Percentiles rank a stretch among this genome's conserved stretches.
Evolutionary conservation across 176 grass and related monocot species (phyloP).

Genomic region (Oryza nivara): DNA sequence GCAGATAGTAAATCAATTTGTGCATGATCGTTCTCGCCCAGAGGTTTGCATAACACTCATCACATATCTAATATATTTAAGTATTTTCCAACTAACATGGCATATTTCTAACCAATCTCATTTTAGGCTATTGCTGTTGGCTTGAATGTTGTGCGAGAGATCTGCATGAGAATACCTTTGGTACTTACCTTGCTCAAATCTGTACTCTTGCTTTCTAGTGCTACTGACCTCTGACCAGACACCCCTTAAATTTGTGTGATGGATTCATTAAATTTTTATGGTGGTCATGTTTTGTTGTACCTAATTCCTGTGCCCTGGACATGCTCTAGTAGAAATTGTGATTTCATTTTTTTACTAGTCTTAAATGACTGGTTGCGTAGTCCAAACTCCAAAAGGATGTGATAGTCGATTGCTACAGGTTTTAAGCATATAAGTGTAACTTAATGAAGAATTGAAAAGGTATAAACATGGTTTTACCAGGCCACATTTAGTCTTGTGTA

Average conservation of each 20-base stretch:
- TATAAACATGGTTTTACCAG: background rate
- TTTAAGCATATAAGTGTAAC: conserved; percentile 10
- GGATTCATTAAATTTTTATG: background rate
- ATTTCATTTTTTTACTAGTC: background rate
- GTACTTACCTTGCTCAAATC: conserved; percentile 50
- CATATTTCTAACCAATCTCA: conserved; percentile 20
- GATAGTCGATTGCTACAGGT: conserved; percentile 4
- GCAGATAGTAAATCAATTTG: conserved; percentile 99
- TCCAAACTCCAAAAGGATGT: conserved; percentile 1
- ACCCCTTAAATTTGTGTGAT: conserved; percentile 18
- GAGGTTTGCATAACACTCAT: conserved; percentile 60
- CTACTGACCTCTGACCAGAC: background rate
- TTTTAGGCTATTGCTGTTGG: conserved; percentile 90
- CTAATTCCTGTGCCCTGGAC: background rate
- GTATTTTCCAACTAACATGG: background rate
- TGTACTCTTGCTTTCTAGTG: conserved; percentile 13
- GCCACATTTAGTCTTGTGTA: conserved; percentile 6
- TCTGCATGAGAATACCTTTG: conserved; percentile 92
- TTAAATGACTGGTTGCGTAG: conserved; percentile 1
- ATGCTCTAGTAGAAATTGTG: background rate
- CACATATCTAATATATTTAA: conserved; percentile 2
- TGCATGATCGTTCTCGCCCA: conserved; percentile 88
- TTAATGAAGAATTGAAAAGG: background rate
- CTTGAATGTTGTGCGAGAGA: conserved; percentile 94
- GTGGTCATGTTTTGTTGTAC: background rate